Evolutionary conservation across 768 basidiomycete genomes (phyloP).

Genomic region (Russula ochroleuca): DNA sequence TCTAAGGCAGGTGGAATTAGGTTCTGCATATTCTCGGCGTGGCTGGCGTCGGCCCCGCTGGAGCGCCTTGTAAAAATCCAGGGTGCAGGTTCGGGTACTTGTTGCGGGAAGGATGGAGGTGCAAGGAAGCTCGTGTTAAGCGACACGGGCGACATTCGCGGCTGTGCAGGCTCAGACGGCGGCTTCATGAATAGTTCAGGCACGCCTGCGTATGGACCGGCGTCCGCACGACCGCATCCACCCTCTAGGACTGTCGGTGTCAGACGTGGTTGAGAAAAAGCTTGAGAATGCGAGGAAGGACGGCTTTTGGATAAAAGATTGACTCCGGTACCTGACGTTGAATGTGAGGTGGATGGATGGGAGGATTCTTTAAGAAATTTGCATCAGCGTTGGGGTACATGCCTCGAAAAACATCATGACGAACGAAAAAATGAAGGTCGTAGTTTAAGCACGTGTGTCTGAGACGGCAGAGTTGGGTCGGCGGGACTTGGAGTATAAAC

Average conservation of each 20-base stretch:
- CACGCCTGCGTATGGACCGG: neutral
- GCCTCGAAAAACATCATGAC: neutral
- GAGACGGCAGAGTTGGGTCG: neutral
- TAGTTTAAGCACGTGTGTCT: neutral
- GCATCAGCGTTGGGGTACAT: neutral
- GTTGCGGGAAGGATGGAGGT: neutral
- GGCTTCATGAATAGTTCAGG: neutral
- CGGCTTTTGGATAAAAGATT: neutral
- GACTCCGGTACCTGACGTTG: neutral
- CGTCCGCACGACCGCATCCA: too few relatives aligned
- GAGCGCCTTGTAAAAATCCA: neutral
- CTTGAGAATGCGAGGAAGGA: neutral
- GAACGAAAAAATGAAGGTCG: neutral
- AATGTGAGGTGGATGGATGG: neutral
- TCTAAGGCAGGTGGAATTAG: neutral
- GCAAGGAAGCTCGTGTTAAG: too few relatives aligned
- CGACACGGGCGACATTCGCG: too few relatives aligned
- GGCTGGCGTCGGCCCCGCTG: neutral
- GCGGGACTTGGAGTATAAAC: neutral
- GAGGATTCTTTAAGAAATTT: neutral
- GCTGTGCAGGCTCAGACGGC: too few relatives aligned
- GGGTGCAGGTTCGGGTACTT: neutral
- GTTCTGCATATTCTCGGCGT: neutral
- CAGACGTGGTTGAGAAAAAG: neutral
- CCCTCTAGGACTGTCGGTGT: neutral